Evolutionary conservation across 2,329 filamentous ascomycete genomes (phyloP).

Genomic region (Colletotrichum sansevieriae): DNA sequence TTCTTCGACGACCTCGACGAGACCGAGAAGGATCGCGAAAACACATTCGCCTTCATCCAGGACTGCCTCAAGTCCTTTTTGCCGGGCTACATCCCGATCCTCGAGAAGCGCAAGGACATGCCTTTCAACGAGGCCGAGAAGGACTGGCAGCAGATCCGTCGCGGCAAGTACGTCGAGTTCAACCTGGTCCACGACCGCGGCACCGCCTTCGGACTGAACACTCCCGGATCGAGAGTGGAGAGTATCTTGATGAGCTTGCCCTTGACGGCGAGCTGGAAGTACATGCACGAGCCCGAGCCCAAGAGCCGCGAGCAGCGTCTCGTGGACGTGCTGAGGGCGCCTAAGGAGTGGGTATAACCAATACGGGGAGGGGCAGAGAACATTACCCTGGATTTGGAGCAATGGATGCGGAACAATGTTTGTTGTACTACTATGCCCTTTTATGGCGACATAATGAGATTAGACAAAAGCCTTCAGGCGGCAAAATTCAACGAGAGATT

Average conservation of each 20-base stretch:
- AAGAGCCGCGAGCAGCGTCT: slow-evolving; percentile 83
- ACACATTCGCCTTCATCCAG: slow-evolving; percentile 89
- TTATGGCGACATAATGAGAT: slow-evolving; percentile 38
- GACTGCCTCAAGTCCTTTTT: slow-evolving; percentile 89
- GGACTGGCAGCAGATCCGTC: slow-evolving; percentile 94
- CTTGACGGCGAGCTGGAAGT: slow-evolving; percentile 92
- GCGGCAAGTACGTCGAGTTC: slow-evolving; percentile 98
- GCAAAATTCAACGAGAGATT: slow-evolving; percentile 31
- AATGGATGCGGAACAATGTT: slow-evolving; percentile 27
- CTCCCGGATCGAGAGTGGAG: slow-evolving; percentile 90
- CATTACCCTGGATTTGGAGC: slow-evolving; percentile 16
- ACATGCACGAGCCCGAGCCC: slow-evolving; percentile 89
- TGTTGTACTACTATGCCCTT: slow-evolving; percentile 34
- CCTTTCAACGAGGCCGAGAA: slow-evolving; percentile 88
- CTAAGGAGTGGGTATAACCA: slow-evolving; percentile 74
- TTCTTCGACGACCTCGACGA: slow-evolving; percentile 99
- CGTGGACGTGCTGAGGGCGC: slow-evolving; percentile 76
- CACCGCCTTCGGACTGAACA: slow-evolving; percentile 93
- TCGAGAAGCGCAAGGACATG: slow-evolving; percentile 92
- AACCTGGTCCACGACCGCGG: slow-evolving; percentile 97
- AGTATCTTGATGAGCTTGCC: slow-evolving; percentile 98
- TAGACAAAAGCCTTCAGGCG: slow-evolving; percentile 41
- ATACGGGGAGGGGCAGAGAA: slow-evolving; percentile 12
- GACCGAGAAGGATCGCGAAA: slow-evolving; percentile 86
- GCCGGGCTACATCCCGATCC: slow-evolving; percentile 90